These are phyloP conservation scores for Colletotrichum simmondsii DNA, from an alignment of 2,329 filamentous ascomycete species.

Conservation along the genomic window DNA sequence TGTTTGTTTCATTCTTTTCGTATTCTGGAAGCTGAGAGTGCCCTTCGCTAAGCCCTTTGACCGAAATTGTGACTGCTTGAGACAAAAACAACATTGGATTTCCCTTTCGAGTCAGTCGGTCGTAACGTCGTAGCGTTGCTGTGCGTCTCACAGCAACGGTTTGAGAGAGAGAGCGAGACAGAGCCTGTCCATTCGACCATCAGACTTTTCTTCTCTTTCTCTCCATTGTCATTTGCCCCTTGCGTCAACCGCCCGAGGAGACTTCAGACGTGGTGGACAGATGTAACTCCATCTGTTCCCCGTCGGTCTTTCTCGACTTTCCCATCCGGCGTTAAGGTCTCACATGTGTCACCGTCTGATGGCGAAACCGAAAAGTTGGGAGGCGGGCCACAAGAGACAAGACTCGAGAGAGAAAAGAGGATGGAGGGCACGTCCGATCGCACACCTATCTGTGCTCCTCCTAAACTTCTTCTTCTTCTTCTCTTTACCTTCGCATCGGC, in stretches of 20 bases:
- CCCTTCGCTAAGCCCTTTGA: background rate
- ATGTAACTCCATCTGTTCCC: conserved; percentile 7
- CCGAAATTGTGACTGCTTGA: conserved; percentile 8
- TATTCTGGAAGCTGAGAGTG: conserved; percentile 28
- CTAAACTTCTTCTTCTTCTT: background rate
- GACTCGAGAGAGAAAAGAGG: background rate
- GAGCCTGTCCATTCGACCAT: background rate
- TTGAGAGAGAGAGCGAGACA: background rate
- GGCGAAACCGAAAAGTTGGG: conserved; percentile 18
- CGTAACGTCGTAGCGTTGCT: conserved; percentile 20
- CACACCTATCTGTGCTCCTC: background rate
- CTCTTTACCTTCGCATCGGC: conserved; percentile 25
- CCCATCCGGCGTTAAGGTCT: conserved; percentile 10
- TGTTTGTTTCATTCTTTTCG: conserved; percentile 28
- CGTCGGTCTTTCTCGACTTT: background rate
- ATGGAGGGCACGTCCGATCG: conserved; percentile 19
- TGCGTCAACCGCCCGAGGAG: conserved; percentile 4
- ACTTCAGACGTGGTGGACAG: conserved; percentile 12
- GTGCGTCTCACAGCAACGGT: conserved; percentile 13
- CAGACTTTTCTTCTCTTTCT: background rate
- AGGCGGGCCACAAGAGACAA: background rate
- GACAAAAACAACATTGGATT: conserved; percentile 20
- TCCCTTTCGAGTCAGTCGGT: conserved; percentile 18
- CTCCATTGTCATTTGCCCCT: conserved; percentile 5
- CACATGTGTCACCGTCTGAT: conserved; percentile 24